phyloP scores from a whole-genome alignment of 352 stramenopile species.

The Globisporangium perplexum region DNA sequence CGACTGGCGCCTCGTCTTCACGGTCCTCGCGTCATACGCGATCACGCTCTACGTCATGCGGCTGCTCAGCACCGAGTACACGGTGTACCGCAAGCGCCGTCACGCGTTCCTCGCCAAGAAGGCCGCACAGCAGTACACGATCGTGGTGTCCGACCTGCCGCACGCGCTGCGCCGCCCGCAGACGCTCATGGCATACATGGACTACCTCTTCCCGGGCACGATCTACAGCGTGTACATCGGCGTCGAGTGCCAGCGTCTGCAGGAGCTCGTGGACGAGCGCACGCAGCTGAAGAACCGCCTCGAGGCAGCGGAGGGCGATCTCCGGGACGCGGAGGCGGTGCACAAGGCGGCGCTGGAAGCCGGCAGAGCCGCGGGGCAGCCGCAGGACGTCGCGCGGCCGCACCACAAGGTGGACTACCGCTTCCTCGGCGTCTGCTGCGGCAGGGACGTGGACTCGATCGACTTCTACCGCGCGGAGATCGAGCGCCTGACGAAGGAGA shows the following conservation, averaged over 20 bases:
- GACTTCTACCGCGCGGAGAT: slow-evolving; percentile 48
- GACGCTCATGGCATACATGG: slow-evolving; percentile 59
- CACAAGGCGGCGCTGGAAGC: slow-evolving; percentile 11
- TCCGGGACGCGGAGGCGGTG: slow-evolving; percentile 21
- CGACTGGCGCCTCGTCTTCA: slow-evolving; percentile 59
- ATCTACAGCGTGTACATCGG: slow-evolving; percentile 68
- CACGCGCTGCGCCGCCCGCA: slow-evolving; percentile 39
- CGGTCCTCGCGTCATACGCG: slow-evolving; percentile 42
- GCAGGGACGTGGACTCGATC: slow-evolving; percentile 52
- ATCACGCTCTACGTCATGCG: slow-evolving; percentile 54
- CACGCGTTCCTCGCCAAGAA: slow-evolving; percentile 28
- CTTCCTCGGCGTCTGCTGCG: slow-evolving; percentile 41
- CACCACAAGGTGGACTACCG: slow-evolving; percentile 28
- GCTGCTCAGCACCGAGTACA: slow-evolving; percentile 50
- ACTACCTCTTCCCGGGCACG: slow-evolving; percentile 56
- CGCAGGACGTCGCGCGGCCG: slow-evolving; percentile 24
- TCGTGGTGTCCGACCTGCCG: slow-evolving; percentile 66
- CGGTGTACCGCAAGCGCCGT: slow-evolving; percentile 14
- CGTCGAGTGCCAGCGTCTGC: slow-evolving; percentile 56
- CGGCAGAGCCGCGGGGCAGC: slow-evolving; percentile 16
- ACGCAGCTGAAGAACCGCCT: slow-evolving; percentile 41
- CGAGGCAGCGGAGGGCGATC: slow-evolving; percentile 41
- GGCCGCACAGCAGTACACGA: slow-evolving; percentile 62
- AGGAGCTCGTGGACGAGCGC: slow-evolving; percentile 50
- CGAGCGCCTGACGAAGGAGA: slow-evolving; percentile 41